A percentile compares a stretch with the other conserved stretches of the same genome.
Conservation (phyloP, 164 flowering plant species). For the Nelumbo lutea region DNA sequence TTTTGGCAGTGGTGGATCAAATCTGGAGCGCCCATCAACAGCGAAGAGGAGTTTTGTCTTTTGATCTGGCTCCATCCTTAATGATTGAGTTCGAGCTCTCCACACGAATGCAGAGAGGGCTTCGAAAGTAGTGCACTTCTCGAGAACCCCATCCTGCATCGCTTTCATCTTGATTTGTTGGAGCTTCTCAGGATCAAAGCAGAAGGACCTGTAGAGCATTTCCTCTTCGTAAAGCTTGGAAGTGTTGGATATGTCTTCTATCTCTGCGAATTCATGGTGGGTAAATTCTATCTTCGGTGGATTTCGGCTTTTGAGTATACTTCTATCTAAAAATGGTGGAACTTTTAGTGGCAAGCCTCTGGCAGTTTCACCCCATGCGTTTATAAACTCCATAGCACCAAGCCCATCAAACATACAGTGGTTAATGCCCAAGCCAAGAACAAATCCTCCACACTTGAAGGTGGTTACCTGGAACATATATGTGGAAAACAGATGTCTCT, state of each 20-base stretch:
- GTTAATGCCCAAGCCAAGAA: conserved; percentile 71
- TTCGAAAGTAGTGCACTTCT: conserved; percentile 78
- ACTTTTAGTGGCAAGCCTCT: conserved; percentile 47
- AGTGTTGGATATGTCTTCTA: conserved; percentile 62
- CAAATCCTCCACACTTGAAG: conserved; percentile 85
- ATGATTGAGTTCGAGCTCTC: conserved; percentile 59
- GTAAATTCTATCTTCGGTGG: conserved; percentile 61
- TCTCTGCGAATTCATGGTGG: conserved; percentile 77
- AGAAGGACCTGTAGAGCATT: conserved; percentile 61
- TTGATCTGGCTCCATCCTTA: conserved; percentile 65
- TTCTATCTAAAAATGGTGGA: conserved; percentile 64
- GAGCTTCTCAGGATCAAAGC: conserved; percentile 62
- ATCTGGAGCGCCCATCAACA: conserved; percentile 75
- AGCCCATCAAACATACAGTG: conserved; percentile 84
- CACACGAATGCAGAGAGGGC: conserved; percentile 85
- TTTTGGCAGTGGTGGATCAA: conserved; percentile 63
- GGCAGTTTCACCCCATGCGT: conserved; percentile 80
- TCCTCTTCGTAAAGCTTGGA: conserved; percentile 48
- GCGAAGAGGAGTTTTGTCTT: conserved; percentile 85
- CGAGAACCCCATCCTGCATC: conserved; percentile 45
- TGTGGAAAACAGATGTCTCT: too few species aligned
- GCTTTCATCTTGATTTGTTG: conserved; percentile 50
- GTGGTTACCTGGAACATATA: too few species aligned
- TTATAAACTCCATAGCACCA: conserved; percentile 83
- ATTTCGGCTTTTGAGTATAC: conserved; percentile 46